These are phyloP conservation scores for Candida insectorum DNA, from an alignment of 805 yeast species.

Conservation along the genomic window DNA sequence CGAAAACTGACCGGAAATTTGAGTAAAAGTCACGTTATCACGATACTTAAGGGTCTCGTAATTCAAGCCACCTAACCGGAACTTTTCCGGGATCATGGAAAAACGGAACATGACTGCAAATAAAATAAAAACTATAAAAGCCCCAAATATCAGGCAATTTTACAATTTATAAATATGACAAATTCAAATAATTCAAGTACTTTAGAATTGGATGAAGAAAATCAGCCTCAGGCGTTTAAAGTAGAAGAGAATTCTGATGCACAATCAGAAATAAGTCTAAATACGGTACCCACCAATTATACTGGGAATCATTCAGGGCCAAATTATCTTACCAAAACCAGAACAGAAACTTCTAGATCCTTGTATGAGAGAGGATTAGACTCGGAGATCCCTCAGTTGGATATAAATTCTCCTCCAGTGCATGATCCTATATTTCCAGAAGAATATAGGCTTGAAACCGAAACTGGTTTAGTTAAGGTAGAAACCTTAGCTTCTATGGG, in stretches of 20 bases:
- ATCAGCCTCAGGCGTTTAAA: constrained; percentile 8
- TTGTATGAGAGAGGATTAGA: constrained; percentile 61
- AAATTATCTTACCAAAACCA: constrained; percentile 13
- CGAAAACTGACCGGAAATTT: too few species aligned
- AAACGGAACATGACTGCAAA: constrained; percentile 3
- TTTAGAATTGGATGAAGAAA: constrained; percentile 4
- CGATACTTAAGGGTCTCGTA: too few species aligned
- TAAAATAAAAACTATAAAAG: too few species aligned
- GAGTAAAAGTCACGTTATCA: too few species aligned
- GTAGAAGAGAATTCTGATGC: constrained; percentile 9
- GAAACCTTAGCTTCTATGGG: constrained; percentile 68
- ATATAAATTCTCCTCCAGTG: constrained; percentile 43
- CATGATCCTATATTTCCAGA: constrained; percentile 83
- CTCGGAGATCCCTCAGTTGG: constrained; percentile 51
- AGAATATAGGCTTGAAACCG: constrained; percentile 85
- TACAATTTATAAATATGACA: constrained; percentile 3
- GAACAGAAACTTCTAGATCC: constrained; percentile 74
- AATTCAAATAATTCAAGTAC: constrained; percentile 6
- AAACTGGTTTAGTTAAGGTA: constrained; percentile 84
- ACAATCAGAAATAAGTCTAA: constrained; percentile 9
- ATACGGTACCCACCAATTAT: constrained; percentile 4
- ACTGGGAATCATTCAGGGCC: not conserved
- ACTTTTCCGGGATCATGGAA: too few species aligned
- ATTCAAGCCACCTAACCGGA: too few species aligned
- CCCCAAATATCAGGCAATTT: not conserved